Percentiles rank a stretch among this genome's conserved stretches.
These are phyloP conservation scores for Pugionium cornutum DNA, from an alignment of 345 rosid genomes.

Conservation along the genomic window DNA sequence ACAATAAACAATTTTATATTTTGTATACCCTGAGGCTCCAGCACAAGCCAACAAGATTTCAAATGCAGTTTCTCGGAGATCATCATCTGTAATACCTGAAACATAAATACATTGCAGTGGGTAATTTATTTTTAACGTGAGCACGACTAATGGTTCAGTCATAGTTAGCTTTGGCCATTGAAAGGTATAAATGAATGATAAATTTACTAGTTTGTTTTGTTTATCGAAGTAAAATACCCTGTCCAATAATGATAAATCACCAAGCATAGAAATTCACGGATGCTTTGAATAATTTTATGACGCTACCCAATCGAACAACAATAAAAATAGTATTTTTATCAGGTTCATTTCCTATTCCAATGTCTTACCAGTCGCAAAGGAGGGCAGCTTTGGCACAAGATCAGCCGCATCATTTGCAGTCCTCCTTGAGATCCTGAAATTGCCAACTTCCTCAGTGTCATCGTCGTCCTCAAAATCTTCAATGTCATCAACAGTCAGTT, in stretches of 20 bases:
- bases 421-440: conserved; percentile 72
- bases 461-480: conserved; percentile 93
- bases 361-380: conserved; percentile 78
- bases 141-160: conserved; percentile 7
- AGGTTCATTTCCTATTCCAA: not conserved
- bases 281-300: not conserved
- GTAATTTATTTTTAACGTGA: not conserved
- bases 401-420: conserved; percentile 70
- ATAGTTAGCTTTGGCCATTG: conserved; percentile 13
- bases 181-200: conserved; percentile 2
- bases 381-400: conserved; percentile 69
- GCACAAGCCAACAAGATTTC: conserved; percentile 96
- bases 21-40: conserved; percentile 87
- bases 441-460: conserved; percentile 59
- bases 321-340: not conserved
- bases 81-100: conserved; percentile 87
- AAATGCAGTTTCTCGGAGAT: conserved; percentile 91
- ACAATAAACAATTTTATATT: conserved; percentile 21
- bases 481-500: conserved; percentile 96
- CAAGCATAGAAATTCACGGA: conserved; percentile 1
- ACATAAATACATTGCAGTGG: conserved; percentile 7
- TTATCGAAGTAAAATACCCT: conserved; percentile 6
- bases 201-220: not conserved
- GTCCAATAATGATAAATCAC: conserved; percentile 10
- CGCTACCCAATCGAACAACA: conserved; percentile 5